A percentile compares a stretch with the other conserved stretches of the same genome.
These are phyloP conservation scores for Actinomortierella wolfii DNA, from an alignment of 371 early-diverging fungal genomes.

Conservation along the genomic window DNA sequence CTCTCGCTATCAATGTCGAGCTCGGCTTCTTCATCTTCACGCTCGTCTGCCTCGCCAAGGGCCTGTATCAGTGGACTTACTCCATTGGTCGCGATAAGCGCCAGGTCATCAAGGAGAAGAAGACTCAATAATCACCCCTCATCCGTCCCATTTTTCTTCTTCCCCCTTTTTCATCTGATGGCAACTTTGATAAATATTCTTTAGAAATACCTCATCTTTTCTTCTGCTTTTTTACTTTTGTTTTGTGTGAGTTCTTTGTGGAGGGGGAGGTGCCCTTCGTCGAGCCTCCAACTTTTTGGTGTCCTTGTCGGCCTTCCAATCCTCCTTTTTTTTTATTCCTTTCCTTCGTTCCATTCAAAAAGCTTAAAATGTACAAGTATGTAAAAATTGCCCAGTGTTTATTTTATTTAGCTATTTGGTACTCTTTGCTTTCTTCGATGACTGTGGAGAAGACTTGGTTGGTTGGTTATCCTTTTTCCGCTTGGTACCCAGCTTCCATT, in stretches of 20 bases:
- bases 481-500: slow-evolving; percentile 44
- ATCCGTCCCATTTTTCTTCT: background rate
- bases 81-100: slow-evolving; percentile 46
- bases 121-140: slow-evolving; percentile 8
- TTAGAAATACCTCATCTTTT: slow-evolving; percentile 9
- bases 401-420: slow-evolving; percentile 6
- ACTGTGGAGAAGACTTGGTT: background rate
- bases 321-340: background rate
- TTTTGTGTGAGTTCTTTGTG: background rate
- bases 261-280: too few relatives aligned
- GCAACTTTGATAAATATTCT: background rate
- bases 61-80: slow-evolving; percentile 38
- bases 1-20: background rate
- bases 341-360: too few relatives aligned
- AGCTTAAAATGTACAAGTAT: too few relatives aligned
- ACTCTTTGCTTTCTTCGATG: slow-evolving; percentile 16
- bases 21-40: background rate
- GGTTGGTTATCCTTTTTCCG: slow-evolving; percentile 17
- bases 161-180: background rate
- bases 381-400: too few relatives aligned
- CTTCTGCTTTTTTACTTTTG: slow-evolving; percentile 15
- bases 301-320: background rate
- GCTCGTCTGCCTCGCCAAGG: slow-evolving; percentile 14
- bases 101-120: slow-evolving; percentile 31
- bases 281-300: background rate